These are phyloP conservation scores for Epichloe hybrida DNA, from an alignment of 2,329 filamentous ascomycete genomes.

Conservation along the genomic window DNA sequence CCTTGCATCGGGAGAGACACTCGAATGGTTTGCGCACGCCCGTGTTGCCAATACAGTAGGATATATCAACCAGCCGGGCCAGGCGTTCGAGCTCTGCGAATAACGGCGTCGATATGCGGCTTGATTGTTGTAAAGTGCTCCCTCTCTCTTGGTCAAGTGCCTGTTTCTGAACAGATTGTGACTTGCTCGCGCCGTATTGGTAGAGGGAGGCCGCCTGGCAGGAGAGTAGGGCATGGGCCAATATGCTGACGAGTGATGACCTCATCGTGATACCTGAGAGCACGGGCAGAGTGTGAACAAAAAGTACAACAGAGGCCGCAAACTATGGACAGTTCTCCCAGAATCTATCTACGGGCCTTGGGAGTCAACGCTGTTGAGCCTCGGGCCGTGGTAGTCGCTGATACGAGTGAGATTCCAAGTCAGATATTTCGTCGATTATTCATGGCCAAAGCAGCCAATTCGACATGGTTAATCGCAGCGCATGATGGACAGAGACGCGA, in stretches of 20 bases:
- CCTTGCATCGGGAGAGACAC: slow-evolving; percentile 71
- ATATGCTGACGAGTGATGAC: not conserved
- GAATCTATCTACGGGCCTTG: too few relatives aligned
- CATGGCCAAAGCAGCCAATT: not conserved
- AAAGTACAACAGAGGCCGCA: too few relatives aligned
- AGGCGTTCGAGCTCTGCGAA: slow-evolving; percentile 78
- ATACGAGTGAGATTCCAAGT: not conserved
- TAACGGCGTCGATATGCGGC: slow-evolving; percentile 42
- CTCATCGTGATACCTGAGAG: not conserved
- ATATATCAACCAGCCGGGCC: slow-evolving; percentile 79
- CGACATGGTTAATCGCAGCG: not conserved
- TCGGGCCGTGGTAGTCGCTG: not conserved
- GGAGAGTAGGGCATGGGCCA: not conserved
- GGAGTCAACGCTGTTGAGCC: too few relatives aligned
- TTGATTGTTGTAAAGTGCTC: not conserved
- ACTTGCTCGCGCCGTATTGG: not conserved
- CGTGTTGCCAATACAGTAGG: slow-evolving; percentile 80
- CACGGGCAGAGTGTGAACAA: too few relatives aligned
- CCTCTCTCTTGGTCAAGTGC: not conserved
- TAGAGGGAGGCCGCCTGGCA: not conserved
- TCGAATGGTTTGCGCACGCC: slow-evolving; percentile 73
- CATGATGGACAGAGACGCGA: not conserved
- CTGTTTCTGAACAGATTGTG: not conserved
- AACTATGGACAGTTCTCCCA: too few relatives aligned
- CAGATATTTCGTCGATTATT: not conserved